A percentile compares a stretch with the other conserved stretches of the same genome.
phyloP scores from a whole-genome alignment of 2,329 filamentous ascomycete genomes.

The Colletotrichum abscissum region DNA sequence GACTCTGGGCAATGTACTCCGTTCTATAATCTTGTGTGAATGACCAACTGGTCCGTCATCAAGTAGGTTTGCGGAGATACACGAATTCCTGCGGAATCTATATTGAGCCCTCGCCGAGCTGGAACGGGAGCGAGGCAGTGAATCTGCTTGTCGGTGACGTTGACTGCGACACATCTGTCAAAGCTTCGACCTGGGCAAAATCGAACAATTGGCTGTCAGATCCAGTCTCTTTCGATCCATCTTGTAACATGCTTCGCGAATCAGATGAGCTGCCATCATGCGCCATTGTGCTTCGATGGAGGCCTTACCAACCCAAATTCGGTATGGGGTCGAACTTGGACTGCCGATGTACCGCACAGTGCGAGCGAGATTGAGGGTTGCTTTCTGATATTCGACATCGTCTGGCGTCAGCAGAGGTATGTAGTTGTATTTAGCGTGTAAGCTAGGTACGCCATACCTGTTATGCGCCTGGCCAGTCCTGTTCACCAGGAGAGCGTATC shows the following conservation, averaged over 20 bases:
- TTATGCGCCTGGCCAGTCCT: not conserved
- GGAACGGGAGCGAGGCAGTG: not conserved
- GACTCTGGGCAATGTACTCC: not conserved
- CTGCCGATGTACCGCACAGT: slow-evolving; percentile 16
- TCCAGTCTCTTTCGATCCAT: not conserved
- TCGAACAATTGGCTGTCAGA: not conserved
- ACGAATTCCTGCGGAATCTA: slow-evolving; percentile 3
- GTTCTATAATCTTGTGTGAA: not conserved
- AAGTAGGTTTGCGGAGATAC: slow-evolving; percentile 9
- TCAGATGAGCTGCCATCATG: not conserved
- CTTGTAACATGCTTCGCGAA: not conserved
- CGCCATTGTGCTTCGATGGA: slow-evolving; percentile 6
- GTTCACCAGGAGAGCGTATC: not conserved
- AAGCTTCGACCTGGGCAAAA: not conserved
- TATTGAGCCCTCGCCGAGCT: not conserved
- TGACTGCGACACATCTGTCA: not conserved
- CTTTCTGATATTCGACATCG: not conserved
- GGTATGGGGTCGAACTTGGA: slow-evolving; percentile 1
- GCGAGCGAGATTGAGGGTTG: not conserved
- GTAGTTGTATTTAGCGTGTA: slow-evolving; percentile 1
- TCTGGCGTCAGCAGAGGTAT: slow-evolving; percentile 2
- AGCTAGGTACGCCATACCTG: not conserved
- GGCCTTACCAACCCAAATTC: not conserved
- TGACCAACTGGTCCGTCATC: slow-evolving; percentile 12
- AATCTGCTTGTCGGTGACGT: slow-evolving; percentile 7